These are phyloP conservation scores for Lasiodiplodia theobromae DNA, from an alignment of 2,329 filamentous ascomycete genomes.

Conservation along the genomic window DNA sequence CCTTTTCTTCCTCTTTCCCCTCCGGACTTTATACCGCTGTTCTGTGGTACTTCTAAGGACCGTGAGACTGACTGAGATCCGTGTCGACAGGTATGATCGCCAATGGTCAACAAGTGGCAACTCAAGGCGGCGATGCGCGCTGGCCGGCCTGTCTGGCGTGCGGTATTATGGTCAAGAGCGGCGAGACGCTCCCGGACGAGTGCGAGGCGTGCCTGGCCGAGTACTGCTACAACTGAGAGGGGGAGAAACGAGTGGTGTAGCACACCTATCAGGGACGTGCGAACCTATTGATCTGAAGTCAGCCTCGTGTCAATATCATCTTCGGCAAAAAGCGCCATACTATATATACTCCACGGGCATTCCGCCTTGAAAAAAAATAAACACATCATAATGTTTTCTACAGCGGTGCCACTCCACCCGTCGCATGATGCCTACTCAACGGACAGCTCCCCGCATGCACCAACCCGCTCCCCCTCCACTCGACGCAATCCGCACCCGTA, in stretches of 20 bases:
- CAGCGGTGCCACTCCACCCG: too few relatives aligned
- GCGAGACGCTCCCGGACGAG: conserved; percentile 18
- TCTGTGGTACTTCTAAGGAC: not conserved
- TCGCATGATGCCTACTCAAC: too few relatives aligned
- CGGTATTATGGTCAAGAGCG: conserved; percentile 26
- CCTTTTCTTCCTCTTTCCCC: not conserved
- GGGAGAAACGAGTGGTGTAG: too few relatives aligned
- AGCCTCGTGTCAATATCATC: too few relatives aligned
- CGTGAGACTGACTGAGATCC: not conserved
- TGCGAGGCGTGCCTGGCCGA: conserved; percentile 13
- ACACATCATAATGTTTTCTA: too few relatives aligned
- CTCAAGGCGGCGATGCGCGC: conserved; percentile 9
- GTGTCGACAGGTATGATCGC: conserved; percentile 10
- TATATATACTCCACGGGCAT: too few relatives aligned
- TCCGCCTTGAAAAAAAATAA: too few relatives aligned
- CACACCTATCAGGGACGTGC: too few relatives aligned
- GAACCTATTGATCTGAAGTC: too few relatives aligned
- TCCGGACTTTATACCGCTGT: not conserved
- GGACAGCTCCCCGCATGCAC: too few relatives aligned
- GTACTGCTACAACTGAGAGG: conserved; percentile 26
- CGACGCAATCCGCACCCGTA: not conserved
- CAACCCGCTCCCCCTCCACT: not conserved
- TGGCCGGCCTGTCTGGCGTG: conserved; percentile 24
- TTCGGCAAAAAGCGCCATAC: too few relatives aligned
- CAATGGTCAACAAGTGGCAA: conserved; percentile 21